Conservation (phyloP, 345 rosid species). For the Citrus cavaleriei region DNA sequence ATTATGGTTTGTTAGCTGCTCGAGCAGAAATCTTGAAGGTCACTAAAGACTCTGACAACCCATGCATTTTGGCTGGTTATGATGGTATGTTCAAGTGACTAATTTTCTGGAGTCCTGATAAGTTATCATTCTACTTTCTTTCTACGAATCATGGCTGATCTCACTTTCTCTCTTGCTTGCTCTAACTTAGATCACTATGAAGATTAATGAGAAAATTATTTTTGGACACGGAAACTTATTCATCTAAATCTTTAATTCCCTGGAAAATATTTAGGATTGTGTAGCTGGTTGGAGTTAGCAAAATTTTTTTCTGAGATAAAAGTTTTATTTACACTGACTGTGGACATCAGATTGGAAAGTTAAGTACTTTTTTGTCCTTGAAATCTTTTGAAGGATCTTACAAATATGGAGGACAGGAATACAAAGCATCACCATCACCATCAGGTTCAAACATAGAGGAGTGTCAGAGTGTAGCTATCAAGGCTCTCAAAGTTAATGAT, state of each 20-base stretch:
- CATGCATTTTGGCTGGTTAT: slow-evolving; percentile 77
- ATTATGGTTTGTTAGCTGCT: slow-evolving; percentile 91
- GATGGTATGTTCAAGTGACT: slow-evolving; percentile 48
- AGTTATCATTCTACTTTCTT: not conserved
- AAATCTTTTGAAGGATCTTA: slow-evolving; percentile 51
- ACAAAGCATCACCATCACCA: slow-evolving; percentile 49
- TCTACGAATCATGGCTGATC: not conserved
- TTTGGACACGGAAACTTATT: too few relatives aligned
- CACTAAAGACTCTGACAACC: slow-evolving; percentile 64
- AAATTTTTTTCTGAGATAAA: not conserved
- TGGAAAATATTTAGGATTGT: not conserved
- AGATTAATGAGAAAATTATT: not conserved
- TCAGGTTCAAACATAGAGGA: slow-evolving; percentile 73
- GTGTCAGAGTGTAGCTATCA: slow-evolving; percentile 61
- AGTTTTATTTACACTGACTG: not conserved
- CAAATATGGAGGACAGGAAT: slow-evolving; percentile 64
- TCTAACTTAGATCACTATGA: not conserved
- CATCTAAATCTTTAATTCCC: not conserved
- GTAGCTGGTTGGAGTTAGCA: not conserved
- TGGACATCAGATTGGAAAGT: not conserved
- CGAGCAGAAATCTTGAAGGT: slow-evolving; percentile 84
- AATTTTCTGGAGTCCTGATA: not conserved
- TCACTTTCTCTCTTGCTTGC: not conserved
- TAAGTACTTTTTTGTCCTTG: not conserved
- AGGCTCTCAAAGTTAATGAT: slow-evolving; percentile 83